Evolutionary conservation across 805 yeast genomes (phyloP), one percentile per base, ranked within the genome.

Genomic region (Soucietia sequanensis): DNA sequence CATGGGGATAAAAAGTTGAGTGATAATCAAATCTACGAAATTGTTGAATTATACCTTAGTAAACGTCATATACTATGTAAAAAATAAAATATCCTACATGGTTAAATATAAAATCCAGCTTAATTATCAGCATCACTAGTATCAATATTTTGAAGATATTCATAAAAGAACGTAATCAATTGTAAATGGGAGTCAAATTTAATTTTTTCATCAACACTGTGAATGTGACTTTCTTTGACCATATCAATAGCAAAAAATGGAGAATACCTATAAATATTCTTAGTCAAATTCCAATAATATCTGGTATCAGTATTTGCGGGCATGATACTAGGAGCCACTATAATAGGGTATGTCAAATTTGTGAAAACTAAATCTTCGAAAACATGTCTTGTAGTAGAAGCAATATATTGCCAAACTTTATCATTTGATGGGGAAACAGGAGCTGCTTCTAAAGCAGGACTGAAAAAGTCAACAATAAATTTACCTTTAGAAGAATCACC

Each of bases 281-380:
- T 56, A 2, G 83, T 73, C 46, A 84, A 60, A 27, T 59, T 52
- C 88, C 87, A 81, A 57, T 80, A 84, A 48, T 73, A 68, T 38
- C 67, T 62, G 4, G 89, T 82, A 50, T 84, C 90, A 3, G 90
- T 83, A 56, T 81, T 82, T 14, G 82, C 89, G 2, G 84, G 68
- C 71, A 78, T 74, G 26, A 82, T 53, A 17, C 74, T 62, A 2
- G 89, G 87, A 2, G 83, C 67, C 11, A 78, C 70, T 26, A 73
- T 47, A 11, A 70, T 46, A 12, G 64, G 62, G 29, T 52, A 42
- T 12, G 38, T 56, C n/a, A 47, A 37, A 3, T 60, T 60, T 8
- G 68, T 57, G 44, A 56, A 58, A 5, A 65, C 65, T 33, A 70
- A 44, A 22, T 72, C 71, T 48, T 70, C 76, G 39, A 65, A 64